phyloP scores from a whole-genome alignment of 2,329 filamentous ascomycete genomes.

The Didymella pinodella region DNA sequence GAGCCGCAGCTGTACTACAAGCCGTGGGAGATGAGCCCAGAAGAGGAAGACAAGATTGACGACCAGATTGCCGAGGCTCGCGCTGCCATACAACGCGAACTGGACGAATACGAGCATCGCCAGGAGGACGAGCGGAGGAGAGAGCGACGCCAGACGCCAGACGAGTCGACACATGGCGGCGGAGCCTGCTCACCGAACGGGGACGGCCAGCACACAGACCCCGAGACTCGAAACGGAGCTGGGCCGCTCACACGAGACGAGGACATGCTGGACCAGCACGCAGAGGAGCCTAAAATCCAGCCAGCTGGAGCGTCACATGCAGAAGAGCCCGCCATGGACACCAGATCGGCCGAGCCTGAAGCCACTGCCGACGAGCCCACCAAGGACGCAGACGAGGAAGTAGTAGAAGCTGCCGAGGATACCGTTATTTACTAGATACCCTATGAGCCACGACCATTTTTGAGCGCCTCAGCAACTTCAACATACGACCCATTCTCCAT shows the following conservation, averaged over 20 bases:
- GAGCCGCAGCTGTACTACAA: slow-evolving; percentile 82
- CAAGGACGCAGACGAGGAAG: slow-evolving; percentile 68
- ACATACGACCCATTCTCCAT: slow-evolving; percentile 31
- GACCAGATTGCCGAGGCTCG: slow-evolving; percentile 73
- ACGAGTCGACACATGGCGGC: slow-evolving; percentile 25
- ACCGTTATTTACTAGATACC: slow-evolving; percentile 81
- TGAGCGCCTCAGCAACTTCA: slow-evolving; percentile 8
- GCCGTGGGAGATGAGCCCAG: slow-evolving; percentile 76
- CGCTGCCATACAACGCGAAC: slow-evolving; percentile 69
- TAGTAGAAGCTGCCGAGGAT: slow-evolving; percentile 84
- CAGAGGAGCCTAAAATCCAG: slow-evolving; percentile 28
- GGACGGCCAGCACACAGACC: slow-evolving; percentile 38
- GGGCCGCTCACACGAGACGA: slow-evolving; percentile 31
- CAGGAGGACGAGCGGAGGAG: slow-evolving; percentile 42
- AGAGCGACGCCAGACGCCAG: slow-evolving; percentile 26
- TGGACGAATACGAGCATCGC: slow-evolving; percentile 65
- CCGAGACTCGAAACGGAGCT: slow-evolving; percentile 37
- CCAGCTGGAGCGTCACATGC: slow-evolving; percentile 27
- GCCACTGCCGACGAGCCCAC: slow-evolving; percentile 43
- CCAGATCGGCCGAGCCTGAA: slow-evolving; percentile 37
- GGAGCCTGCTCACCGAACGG: slow-evolving; percentile 30
- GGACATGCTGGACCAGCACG: slow-evolving; percentile 39
- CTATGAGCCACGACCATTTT: not conserved
- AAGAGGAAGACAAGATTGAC: slow-evolving; percentile 75
- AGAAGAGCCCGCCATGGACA: slow-evolving; percentile 32